These are phyloP conservation scores for Mycosarcoma mackinlayi DNA, from an alignment of 1,284 basidiomycete genomes.

Conservation along the genomic window DNA sequence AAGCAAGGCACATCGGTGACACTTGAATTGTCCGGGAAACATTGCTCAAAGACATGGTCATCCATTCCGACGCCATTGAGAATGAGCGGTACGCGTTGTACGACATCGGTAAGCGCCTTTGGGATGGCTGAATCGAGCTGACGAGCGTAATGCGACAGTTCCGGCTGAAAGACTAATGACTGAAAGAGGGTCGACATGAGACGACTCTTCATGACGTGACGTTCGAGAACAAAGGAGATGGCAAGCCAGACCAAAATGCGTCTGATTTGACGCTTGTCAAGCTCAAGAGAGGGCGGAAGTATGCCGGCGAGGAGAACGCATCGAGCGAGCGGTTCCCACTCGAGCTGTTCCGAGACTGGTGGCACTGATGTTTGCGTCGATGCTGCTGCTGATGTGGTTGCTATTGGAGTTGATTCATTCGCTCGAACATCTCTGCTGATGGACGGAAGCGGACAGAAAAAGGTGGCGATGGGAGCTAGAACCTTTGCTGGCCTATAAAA, in stretches of 20 bases:
- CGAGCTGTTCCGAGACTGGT: neutral
- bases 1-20: constrained; percentile 12
- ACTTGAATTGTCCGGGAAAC: constrained; percentile 29
- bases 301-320: constrained; percentile 22
- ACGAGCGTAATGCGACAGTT: neutral
- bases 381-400: neutral
- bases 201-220: constrained; percentile 5
- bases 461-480: constrained; percentile 2
- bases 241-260: constrained; percentile 35
- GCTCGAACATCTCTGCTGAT: neutral
- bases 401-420: neutral
- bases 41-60: constrained; percentile 18
- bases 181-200: constrained; percentile 17
- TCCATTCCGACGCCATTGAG: constrained; percentile 25
- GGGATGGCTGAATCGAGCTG: constrained; percentile 10
- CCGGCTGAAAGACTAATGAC: constrained; percentile 6
- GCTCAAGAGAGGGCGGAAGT: constrained; percentile 18
- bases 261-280: constrained; percentile 12
- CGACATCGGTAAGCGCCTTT: constrained; percentile 11
- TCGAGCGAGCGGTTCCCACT: constrained; percentile 11
- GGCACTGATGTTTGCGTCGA: neutral
- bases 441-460: constrained; percentile 17
- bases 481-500: constrained; percentile 25
- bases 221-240: constrained; percentile 23
- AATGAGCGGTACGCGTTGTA: constrained; percentile 16